A percentile compares a stretch with the other conserved stretches of the same genome.
phyloP scores from a whole-genome alignment of 2,329 filamentous ascomycete species.

The Acrocalymma vagum region DNA sequence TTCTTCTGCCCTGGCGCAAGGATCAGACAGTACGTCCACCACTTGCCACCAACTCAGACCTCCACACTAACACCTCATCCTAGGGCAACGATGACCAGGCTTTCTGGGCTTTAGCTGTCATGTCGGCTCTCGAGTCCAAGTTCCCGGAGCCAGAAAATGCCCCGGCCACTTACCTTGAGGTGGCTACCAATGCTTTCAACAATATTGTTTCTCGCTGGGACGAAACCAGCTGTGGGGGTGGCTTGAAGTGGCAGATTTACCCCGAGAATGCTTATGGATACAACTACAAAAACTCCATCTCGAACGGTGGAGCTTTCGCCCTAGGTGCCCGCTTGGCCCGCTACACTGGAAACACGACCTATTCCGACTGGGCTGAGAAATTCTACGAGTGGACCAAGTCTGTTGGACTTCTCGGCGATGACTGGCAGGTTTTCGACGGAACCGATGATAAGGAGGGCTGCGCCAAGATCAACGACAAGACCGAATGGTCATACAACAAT shows the following conservation, averaged over 20 bases:
- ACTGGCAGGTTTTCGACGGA: conserved; percentile 65
- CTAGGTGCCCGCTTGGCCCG: conserved; percentile 78
- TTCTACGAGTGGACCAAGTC: conserved; percentile 66
- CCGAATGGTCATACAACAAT: conserved; percentile 67
- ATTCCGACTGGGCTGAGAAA: conserved; percentile 69
- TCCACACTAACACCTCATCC: conserved; percentile 1
- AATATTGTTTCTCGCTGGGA: conserved; percentile 77
- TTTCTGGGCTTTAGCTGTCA: conserved; percentile 75
- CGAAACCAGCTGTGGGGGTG: conserved; percentile 70
- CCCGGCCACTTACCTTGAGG: conserved; percentile 64
- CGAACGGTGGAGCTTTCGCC: conserved; percentile 85
- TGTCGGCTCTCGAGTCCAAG: conserved; percentile 74
- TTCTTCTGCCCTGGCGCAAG: conserved; percentile 53
- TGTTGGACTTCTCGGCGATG: conserved; percentile 60
- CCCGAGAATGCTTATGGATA: conserved; percentile 75
- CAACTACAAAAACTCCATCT: conserved; percentile 83
- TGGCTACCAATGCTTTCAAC: conserved; percentile 77
- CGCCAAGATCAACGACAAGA: conserved; percentile 55
- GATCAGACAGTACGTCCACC: conserved; percentile 33
- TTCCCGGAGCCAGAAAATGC: conserved; percentile 66
- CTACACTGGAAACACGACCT: conserved; percentile 69
- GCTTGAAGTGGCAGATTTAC: conserved; percentile 84
- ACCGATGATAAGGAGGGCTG: conserved; percentile 62
- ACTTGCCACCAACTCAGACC: too few species aligned
- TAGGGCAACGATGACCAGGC: conserved; percentile 79